A percentile compares a stretch with the other conserved stretches of the same genome.
These are phyloP conservation scores for Phragmites australis DNA, from an alignment of 176 grass and related monocot species.

Conservation along the genomic window DNA sequence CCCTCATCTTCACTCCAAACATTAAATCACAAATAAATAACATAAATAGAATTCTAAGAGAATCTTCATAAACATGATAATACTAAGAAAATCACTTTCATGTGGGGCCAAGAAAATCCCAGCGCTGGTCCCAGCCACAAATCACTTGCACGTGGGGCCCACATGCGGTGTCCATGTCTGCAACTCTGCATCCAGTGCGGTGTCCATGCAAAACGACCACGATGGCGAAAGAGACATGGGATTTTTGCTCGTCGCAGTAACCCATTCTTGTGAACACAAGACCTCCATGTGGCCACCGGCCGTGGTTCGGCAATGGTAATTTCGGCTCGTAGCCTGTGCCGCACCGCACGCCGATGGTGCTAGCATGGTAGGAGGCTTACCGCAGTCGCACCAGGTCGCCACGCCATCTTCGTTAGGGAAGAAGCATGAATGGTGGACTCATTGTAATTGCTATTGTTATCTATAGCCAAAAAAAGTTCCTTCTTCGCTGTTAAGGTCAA, in stretches of 20 bases:
- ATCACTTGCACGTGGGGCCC: slow-evolving; percentile 23
- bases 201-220: not conserved
- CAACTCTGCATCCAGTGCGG: not conserved
- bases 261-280: slow-evolving; percentile 12
- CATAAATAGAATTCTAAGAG: no score
- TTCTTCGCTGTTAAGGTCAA: no score
- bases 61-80: no score
- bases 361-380: slow-evolving; percentile 57
- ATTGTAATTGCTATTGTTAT: no score
- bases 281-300: slow-evolving; percentile 31
- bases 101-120: slow-evolving; percentile 55
- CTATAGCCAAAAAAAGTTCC: no score
- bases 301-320: not conserved
- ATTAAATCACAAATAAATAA: no score
- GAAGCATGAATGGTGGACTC: no score
- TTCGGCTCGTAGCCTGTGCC: not conserved
- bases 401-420: no score
- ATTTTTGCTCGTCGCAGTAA: slow-evolving; percentile 30
- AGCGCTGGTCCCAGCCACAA: slow-evolving; percentile 41
- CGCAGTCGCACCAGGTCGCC: slow-evolving; percentile 46
- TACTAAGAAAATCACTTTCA: no score
- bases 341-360: slow-evolving; percentile 25
- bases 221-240: not conserved
- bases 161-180: slow-evolving; percentile 5
- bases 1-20: no score